phyloP scores from a whole-genome alignment of 352 stramenopile genomes.

The Pythium rishiriense region DNA sequence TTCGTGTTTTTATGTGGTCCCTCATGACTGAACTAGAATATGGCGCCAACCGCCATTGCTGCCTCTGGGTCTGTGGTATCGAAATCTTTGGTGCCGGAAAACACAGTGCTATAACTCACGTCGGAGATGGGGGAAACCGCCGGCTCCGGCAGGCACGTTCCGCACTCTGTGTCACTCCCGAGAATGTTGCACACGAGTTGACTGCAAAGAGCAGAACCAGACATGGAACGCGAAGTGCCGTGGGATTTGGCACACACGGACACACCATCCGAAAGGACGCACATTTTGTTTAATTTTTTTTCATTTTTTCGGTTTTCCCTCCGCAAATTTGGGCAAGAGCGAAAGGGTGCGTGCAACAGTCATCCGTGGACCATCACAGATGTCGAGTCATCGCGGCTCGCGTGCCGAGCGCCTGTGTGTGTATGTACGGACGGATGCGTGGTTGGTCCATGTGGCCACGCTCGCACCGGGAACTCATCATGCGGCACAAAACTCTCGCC shows the following conservation, averaged over 20 bases:
- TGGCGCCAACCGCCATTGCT: no score
- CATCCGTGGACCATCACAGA: background rate
- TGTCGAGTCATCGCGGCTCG: background rate
- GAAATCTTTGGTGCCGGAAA: constrained; percentile 2
- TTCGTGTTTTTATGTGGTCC: background rate
- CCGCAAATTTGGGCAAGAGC: no score
- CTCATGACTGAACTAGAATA: background rate
- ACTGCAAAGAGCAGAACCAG: constrained; percentile 1
- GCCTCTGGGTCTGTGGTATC: constrained; percentile 3
- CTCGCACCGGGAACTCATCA: background rate
- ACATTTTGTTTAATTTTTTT: background rate
- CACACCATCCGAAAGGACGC: background rate
- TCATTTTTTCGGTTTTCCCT: background rate
- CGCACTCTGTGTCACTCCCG: background rate
- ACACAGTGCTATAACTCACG: constrained; percentile 5
- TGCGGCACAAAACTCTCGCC: background rate
- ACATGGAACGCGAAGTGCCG: background rate
- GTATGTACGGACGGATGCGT: background rate
- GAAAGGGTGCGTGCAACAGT: background rate
- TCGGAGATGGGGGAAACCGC: background rate
- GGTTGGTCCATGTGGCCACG: background rate
- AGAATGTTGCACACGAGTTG: background rate
- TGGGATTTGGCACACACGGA: no score
- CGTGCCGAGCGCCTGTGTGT: background rate
- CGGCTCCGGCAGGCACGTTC: background rate